These are phyloP conservation scores for Calonectria ilicicola DNA, from an alignment of 2,329 filamentous ascomycete species.

Conservation along the genomic window DNA sequence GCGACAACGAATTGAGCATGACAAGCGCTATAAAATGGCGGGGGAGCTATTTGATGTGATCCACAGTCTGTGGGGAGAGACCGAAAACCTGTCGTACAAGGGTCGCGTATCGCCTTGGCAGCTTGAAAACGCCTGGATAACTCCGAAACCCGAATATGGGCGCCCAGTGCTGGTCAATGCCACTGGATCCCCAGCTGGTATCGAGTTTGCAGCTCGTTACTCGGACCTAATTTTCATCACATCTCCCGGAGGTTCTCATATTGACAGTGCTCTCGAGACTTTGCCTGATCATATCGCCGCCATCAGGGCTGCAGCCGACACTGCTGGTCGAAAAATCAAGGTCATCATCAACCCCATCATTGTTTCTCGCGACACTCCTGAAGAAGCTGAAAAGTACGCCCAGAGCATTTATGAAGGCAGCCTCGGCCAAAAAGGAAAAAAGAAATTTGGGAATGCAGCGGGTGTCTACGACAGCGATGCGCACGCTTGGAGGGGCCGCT, in stretches of 20 bases:
- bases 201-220: not conserved
- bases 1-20: not conserved
- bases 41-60: not conserved
- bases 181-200: not conserved
- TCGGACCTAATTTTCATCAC: not conserved
- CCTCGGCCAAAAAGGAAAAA: not conserved
- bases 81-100: not conserved
- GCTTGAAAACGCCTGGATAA: not conserved
- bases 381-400: not conserved
- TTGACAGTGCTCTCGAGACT: not conserved
- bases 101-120: not conserved
- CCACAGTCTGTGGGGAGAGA: not conserved
- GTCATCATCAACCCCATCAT: not conserved
- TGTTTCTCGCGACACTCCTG: not conserved
- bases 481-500: not conserved
- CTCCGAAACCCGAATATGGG: not conserved
- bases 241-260: not conserved
- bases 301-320: not conserved
- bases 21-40: not conserved
- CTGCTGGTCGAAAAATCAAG: not conserved
- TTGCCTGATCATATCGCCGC: not conserved
- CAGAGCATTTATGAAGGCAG: not conserved
- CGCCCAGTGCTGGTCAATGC: not conserved
- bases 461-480: not conserved
- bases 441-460: not conserved